These are phyloP conservation scores for Lippia alba DNA, from an alignment of 305 asterid species.

Conservation along the genomic window DNA sequence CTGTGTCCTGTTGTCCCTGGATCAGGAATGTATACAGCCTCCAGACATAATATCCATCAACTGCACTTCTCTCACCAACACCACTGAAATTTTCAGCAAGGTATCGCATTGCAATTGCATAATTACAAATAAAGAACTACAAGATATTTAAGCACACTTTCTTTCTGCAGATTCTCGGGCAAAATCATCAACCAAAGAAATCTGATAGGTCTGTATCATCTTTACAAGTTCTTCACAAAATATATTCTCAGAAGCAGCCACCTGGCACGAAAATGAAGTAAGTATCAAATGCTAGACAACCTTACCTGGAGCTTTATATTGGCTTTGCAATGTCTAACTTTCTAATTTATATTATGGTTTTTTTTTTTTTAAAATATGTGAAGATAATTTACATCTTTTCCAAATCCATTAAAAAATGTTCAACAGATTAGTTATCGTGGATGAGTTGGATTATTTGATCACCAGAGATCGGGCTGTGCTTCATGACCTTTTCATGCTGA, in stretches of 20 bases:
- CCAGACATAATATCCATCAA: conserved; percentile 76
- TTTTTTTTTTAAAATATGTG: neutral
- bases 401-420: conserved; percentile 24
- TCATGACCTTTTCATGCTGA: conserved; percentile 93
- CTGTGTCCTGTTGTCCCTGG: conserved; percentile 10
- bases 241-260: conserved; percentile 69
- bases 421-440: conserved; percentile 80
- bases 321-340: conserved; percentile 4
- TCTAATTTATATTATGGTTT: conserved; percentile 2
- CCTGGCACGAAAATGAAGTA: conserved; percentile 72
- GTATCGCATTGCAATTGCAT: conserved; percentile 44
- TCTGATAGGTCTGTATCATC: conserved; percentile 46
- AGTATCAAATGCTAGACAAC: conserved; percentile 32
- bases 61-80: conserved; percentile 80
- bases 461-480: conserved; percentile 85
- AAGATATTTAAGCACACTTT: conserved; percentile 26
- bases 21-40: conserved; percentile 63
- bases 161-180: conserved; percentile 66
- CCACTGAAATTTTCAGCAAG: conserved; percentile 83
- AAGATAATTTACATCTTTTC: conserved; percentile 5
- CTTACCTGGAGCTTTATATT: conserved; percentile 4
- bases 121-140: conserved; percentile 20
- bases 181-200: conserved; percentile 50
- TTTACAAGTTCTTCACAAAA: conserved; percentile 67
- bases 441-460: conserved; percentile 94